These are phyloP conservation scores for Pythium biforme DNA, from an alignment of 352 stramenopile species.

Conservation along the genomic window DNA sequence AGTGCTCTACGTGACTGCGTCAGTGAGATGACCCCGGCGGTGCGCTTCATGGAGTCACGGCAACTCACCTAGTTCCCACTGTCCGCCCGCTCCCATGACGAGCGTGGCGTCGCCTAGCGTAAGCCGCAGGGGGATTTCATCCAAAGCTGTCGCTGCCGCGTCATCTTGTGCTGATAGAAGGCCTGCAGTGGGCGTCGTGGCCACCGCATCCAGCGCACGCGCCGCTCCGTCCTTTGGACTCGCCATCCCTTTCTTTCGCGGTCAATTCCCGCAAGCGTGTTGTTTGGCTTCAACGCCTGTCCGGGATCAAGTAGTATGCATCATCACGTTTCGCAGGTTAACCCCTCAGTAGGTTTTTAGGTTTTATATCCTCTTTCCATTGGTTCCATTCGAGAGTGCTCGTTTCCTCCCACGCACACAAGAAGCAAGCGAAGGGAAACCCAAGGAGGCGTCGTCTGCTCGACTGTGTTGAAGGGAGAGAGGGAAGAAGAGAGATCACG, in stretches of 20 bases:
- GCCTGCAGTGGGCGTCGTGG: background rate
- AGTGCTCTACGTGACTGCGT: conserved; percentile 43
- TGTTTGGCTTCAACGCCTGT: background rate
- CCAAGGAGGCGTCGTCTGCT: background rate
- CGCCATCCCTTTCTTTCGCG: conserved; percentile 18
- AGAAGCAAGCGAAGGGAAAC: conserved; percentile 16
- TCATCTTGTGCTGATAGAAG: background rate
- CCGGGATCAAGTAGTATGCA: conserved; percentile 12
- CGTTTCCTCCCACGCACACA: conserved; percentile 10
- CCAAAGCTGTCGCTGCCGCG: background rate
- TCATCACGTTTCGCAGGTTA: conserved; percentile 25
- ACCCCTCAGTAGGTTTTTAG: conserved; percentile 22
- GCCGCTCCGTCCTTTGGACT: conserved; percentile 24
- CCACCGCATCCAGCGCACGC: background rate
- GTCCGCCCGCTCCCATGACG: conserved; percentile 34
- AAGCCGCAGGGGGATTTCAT: conserved; percentile 60
- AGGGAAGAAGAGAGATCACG: background rate
- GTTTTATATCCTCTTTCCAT: conserved; percentile 27
- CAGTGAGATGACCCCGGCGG: background rate
- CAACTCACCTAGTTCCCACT: conserved; percentile 68
- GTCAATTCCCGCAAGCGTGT: too few relatives aligned
- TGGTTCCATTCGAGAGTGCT: conserved; percentile 18
- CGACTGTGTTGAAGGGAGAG: background rate
- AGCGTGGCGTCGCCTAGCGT: conserved; percentile 56
- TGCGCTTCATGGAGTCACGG: background rate